These are phyloP conservation scores for Ogataea hybrid DNA, from an alignment of 1,139 yeast genomes.

Conservation along the genomic window DNA sequence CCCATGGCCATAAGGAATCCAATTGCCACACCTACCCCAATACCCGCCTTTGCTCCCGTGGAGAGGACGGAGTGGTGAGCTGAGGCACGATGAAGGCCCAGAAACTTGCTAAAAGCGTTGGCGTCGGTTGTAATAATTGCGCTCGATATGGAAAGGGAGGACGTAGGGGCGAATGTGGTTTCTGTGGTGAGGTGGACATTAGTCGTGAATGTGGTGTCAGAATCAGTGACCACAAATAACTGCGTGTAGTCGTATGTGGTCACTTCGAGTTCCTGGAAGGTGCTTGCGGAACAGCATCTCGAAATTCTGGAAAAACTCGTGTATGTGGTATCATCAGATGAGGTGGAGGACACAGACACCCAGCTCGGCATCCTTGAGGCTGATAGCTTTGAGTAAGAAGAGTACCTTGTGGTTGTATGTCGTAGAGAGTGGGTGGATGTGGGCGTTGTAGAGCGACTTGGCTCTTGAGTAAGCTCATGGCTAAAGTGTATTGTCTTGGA, in stretches of 20 bases:
- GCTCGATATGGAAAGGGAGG: constrained; percentile 26
- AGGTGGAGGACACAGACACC: neutral
- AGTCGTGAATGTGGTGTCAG: constrained; percentile 38
- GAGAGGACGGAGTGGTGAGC: constrained; percentile 16
- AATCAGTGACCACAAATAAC: constrained; percentile 39
- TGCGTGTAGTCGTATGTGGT: constrained; percentile 37
- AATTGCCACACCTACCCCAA: constrained; percentile 42
- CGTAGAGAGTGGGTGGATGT: neutral
- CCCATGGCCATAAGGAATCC: constrained; percentile 34
- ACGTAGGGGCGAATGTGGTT: constrained; percentile 22
- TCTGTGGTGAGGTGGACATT: constrained; percentile 33
- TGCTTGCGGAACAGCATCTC: neutral
- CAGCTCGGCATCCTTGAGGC: neutral
- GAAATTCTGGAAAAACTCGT: neutral
- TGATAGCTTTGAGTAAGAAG: neutral
- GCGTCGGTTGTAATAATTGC: constrained; percentile 30
- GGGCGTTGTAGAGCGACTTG: neutral
- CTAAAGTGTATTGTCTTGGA: neutral
- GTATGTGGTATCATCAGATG: neutral
- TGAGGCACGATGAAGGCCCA: constrained; percentile 1
- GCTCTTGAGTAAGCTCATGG: neutral
- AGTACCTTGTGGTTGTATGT: neutral
- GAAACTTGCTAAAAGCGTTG: constrained; percentile 14
- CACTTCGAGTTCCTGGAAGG: neutral
- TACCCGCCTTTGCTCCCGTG: constrained; percentile 41